Percentiles rank a stretch among this genome's conserved stretches.
Evolutionary conservation across 257 asterid genomes (phyloP).

Genomic region (Scutellaria galericulata): DNA sequence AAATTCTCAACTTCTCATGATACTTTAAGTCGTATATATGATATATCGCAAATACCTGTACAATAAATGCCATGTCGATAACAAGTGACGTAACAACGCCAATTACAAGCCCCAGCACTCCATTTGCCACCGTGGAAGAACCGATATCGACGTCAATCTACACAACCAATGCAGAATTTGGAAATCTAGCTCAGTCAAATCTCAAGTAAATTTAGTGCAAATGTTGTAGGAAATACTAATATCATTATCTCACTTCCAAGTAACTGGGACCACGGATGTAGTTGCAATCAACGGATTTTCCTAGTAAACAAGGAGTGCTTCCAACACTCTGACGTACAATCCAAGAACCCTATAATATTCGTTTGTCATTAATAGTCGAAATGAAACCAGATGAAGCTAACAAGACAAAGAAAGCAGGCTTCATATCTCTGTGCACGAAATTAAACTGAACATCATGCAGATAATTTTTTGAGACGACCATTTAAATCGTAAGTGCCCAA

Average conservation of each 20-base stretch:
- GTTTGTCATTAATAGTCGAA: conserved; percentile 13
- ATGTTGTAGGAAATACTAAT: neutral
- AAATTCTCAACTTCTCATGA: neutral
- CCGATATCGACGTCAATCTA: conserved; percentile 71
- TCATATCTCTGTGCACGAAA: neutral
- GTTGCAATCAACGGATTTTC: conserved; percentile 96
- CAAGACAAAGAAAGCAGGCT: neutral
- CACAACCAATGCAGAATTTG: neutral
- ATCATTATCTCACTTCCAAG: conserved; percentile 66
- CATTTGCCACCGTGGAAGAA: conserved; percentile 93
- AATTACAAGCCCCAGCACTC: conserved; percentile 93
- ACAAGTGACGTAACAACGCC: conserved; percentile 93
- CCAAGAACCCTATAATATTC: conserved; percentile 84
- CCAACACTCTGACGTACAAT: conserved; percentile 99
- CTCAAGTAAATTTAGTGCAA: neutral
- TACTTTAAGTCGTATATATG: too few species aligned
- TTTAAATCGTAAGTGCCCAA: too few species aligned
- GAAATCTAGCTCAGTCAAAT: too few species aligned
- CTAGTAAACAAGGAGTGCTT: conserved; percentile 92
- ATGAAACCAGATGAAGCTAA: conserved; percentile 8
- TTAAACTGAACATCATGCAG: too few species aligned
- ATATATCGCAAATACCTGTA: conserved; percentile 62
- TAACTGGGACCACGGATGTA: conserved; percentile 76
- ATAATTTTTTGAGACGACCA: too few species aligned
- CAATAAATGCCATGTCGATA: conserved; percentile 95